Percentiles rank a stretch among this genome's conserved stretches.
These are phyloP conservation scores for Mortierella claussenii DNA, from an alignment of 192 early-diverging fungal species.

Conservation along the genomic window DNA sequence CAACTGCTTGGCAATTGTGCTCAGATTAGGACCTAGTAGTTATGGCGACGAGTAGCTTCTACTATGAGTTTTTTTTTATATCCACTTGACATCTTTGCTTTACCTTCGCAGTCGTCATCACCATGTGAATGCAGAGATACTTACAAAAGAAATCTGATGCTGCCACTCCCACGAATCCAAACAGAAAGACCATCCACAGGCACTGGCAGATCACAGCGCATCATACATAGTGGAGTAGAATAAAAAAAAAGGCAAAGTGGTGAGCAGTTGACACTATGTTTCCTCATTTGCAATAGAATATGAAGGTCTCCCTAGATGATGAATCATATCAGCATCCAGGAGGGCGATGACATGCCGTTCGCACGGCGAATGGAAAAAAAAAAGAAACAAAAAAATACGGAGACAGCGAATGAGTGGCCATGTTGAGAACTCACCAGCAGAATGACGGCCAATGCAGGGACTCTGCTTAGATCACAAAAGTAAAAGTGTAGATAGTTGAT, in stretches of 20 bases:
- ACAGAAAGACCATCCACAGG: conserved; percentile 77
- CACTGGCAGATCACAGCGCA: no score
- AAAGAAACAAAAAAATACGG: conserved; percentile 2
- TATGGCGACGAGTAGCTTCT: not conserved
- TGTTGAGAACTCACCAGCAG: conserved; percentile 53
- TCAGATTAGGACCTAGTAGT: conserved; percentile 80
- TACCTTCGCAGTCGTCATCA: not conserved
- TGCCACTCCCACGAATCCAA: conserved; percentile 80
- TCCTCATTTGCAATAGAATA: no score
- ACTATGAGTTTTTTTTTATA: no score
- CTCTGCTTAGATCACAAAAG: conserved; percentile 56
- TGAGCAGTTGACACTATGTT: not conserved
- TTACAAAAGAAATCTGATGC: conserved; percentile 87
- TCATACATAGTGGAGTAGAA: not conserved
- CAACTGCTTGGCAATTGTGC: conserved; percentile 77
- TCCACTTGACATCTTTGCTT: no score
- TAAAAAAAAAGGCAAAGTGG: conserved; percentile 9
- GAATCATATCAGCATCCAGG: no score
- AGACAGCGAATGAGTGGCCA: no score
- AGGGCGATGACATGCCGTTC: no score
- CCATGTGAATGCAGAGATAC: not conserved
- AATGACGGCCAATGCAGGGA: conserved; percentile 50
- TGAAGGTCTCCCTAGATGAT: no score
- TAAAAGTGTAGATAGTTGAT: conserved; percentile 69
- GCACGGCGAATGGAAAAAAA: no score